Evolutionary conservation across 2,329 filamentous ascomycete genomes (phyloP).

Genomic region (Peltaster fructicola): DNA sequence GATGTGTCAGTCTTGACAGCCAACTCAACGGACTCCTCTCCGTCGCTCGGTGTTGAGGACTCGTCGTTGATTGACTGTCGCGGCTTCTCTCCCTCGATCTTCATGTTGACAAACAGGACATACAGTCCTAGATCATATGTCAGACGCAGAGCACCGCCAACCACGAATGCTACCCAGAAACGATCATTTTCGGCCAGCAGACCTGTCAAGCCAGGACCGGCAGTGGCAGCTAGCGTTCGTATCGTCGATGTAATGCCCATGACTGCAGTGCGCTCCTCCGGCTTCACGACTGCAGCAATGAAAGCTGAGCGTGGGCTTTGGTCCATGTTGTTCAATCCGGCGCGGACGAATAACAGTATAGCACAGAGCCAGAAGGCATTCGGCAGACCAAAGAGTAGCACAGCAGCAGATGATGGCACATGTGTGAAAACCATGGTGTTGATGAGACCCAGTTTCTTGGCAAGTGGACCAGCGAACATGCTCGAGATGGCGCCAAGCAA

Average conservation of each 20-base stretch:
- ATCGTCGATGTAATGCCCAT: conserved; percentile 50
- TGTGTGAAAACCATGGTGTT: conserved; percentile 46
- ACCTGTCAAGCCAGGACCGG: conserved; percentile 38
- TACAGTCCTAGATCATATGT: conserved; percentile 42
- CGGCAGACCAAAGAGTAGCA: conserved; percentile 42
- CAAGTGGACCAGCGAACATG: conserved; percentile 40
- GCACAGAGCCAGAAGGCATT: conserved; percentile 34
- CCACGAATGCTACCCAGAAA: conserved; percentile 47
- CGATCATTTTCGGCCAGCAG: conserved; percentile 32
- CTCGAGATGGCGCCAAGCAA: conserved; percentile 26
- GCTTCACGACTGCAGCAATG: conserved; percentile 47
- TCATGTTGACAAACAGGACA: conserved; percentile 41
- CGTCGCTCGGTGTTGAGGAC: no score
- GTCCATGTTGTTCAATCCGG: conserved; percentile 51
- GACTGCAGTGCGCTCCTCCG: conserved; percentile 49
- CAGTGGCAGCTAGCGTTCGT: conserved; percentile 40
- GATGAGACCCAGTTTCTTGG: conserved; percentile 42
- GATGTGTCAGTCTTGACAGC: no score
- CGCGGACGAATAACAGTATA: conserved; percentile 38
- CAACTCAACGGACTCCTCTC: no score
- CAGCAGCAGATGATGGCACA: conserved; percentile 42
- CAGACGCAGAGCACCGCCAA: conserved; percentile 35
- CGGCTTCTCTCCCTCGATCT: no score
- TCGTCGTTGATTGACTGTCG: no score
- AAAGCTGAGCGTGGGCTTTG: conserved; percentile 49